Evolutionary conservation across 495 filamentous ascomycete species (phyloP), one percentile per base, ranked within the genome.

Genomic region (Aspergillus sclerotioniger): DNA sequence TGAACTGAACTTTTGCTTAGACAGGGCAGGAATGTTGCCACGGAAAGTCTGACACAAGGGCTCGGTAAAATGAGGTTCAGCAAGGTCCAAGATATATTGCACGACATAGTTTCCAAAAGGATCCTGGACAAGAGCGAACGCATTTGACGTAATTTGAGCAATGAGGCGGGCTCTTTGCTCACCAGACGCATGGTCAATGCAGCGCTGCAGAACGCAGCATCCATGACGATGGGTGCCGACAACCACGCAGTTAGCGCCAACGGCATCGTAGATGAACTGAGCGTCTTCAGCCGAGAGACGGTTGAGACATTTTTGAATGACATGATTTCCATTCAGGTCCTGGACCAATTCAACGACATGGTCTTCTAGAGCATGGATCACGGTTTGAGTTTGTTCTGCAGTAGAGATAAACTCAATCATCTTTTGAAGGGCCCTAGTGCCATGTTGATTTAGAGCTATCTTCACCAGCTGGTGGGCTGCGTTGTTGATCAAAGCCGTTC

Each of bases 51-150:
- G 74, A 53, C 94, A 92, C 10, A 98, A 75, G 0, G 92, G 92
- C 60, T 90, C 86, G 8, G 92, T 95, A 74, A 96, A 96, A 56
- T 74, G 76, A 2, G 84, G 72, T 67, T 97, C 91, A 56, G 86
- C 87, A 39, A 96, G 83, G 70, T 98, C 94, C 58, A 98, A 84
- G 65, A 98, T 96, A 71, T 98, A 98, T 74, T 98, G 94, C 41
- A 98, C 87, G 43, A 98, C 94, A 64, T 98, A 98, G 70, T 98
- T 98, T 63, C 94, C 94, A 63, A 96, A 98, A 0, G 94, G 93
- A 71, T 98, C 95, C 68, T 96, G 91, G 13, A 98, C 91, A 10
- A 98, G 84, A 15, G 83, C 72, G 61, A 89, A 87, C 8, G 91
- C 87, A 62, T 96, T 87, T 21, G 80, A 75, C 2, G 91, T 96